Evolutionary conservation across 2,329 filamentous ascomycete genomes (phyloP), one percentile per base, ranked within the genome.

Genomic region (Lecanosticta acicola): DNA sequence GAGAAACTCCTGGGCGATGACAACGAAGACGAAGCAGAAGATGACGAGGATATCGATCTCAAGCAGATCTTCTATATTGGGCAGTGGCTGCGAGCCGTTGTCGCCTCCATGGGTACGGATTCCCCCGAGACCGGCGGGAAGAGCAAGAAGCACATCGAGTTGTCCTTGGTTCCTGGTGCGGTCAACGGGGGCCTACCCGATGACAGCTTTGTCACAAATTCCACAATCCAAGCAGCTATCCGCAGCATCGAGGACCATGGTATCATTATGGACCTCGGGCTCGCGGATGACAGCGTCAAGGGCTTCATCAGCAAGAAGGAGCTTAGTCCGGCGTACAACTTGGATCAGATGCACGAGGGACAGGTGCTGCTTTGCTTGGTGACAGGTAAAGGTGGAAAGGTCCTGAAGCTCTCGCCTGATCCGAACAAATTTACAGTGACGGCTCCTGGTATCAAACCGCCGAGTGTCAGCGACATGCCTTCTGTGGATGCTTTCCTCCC

Each of bases 201-300:
- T 55, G 80, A 84, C 33, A 87, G 88, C 58, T 68, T 96, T 8
- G 81, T 93, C 8, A 69, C 77, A 33, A 84, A 94, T 60, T 77
- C 75, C 54, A 89, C 86, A 37, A 72, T 97, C 16, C 94, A 97
- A 76, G 91, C 89, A 1, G 84, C 89, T 0, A 83, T 98, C 19
- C 70, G 78, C 41, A 98, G 91, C 66, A 84, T 94, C n/a, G 91
- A 98, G 67, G 94, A 98, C 59, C 90, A 95, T 61, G 93, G 93
- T 51, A 78, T 93, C 47, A 80, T 97, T 45, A 95, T 98, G 88
- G 88, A 96, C 57, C 70, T 97, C 32, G 88, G 88, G 14, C 72
- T 97, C 4, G 74, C 81, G 29, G 79, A 81, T 43, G 70, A 76
- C 24, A 76, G 79, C 32, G 66, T 90, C 42, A 83, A 82, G 53